Evolutionary conservation across 2,329 filamentous ascomycete species (phyloP).

Genomic region (Ophiocordyceps unilateralis): DNA sequence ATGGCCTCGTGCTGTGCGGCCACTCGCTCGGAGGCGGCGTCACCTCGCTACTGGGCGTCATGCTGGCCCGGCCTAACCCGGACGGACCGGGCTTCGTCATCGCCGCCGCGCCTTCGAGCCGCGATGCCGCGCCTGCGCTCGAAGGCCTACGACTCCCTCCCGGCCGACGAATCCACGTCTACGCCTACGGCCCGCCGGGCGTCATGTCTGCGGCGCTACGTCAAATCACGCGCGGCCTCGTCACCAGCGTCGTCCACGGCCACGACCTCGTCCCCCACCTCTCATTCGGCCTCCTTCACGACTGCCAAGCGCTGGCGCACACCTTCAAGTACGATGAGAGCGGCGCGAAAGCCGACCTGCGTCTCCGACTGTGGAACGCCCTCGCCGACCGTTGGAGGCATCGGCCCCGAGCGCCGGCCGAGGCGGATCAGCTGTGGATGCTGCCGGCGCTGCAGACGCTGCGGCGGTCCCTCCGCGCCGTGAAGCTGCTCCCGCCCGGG

Average conservation of each 20-base stretch:
- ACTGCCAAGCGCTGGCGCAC: constrained; percentile 54
- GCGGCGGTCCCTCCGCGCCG: constrained; percentile 48
- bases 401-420: constrained; percentile 12
- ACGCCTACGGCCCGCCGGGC: constrained; percentile 59
- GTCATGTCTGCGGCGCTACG: constrained; percentile 55
- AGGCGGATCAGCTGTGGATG: constrained; percentile 52
- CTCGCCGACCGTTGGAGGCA: constrained; percentile 39
- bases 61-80: constrained; percentile 47
- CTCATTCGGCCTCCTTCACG: constrained; percentile 56
- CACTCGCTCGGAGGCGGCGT: constrained; percentile 56
- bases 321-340: constrained; percentile 57
- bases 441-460: constrained; percentile 49
- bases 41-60: constrained; percentile 51
- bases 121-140: constrained; percentile 9
- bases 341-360: constrained; percentile 49
- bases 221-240: constrained; percentile 52
- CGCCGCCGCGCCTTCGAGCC: constrained; percentile 27
- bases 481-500: constrained; percentile 57
- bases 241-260: constrained; percentile 58
- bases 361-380: constrained; percentile 46
- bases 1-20: constrained; percentile 52
- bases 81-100: constrained; percentile 45
- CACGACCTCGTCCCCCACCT: constrained; percentile 59
- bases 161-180: constrained; percentile 59
- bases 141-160: constrained; percentile 38